phyloP scores from a whole-genome alignment of 2,329 filamentous ascomycete genomes.

The Cryphonectria carpinicola region DNA sequence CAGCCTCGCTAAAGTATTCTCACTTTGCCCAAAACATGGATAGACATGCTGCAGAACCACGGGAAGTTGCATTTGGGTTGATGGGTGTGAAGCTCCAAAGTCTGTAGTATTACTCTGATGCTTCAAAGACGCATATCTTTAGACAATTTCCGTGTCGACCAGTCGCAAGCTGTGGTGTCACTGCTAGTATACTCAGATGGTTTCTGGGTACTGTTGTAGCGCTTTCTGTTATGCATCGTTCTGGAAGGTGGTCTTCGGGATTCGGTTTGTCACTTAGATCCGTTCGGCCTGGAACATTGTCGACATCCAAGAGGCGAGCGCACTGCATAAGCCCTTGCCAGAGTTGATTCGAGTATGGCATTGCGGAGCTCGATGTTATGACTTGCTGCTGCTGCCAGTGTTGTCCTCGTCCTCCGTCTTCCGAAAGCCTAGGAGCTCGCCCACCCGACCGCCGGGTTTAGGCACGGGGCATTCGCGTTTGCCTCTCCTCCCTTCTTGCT shows the following conservation, averaged over 20 bases:
- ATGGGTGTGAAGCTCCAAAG: neutral
- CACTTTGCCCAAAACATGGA: neutral
- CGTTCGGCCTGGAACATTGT: neutral
- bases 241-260: neutral
- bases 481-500: constrained; percentile 44
- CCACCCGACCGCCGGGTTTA: constrained; percentile 73
- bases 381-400: neutral
- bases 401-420: constrained; percentile 36
- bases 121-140: neutral
- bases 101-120: neutral
- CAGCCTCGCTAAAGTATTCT: neutral
- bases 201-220: neutral
- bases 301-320: neutral
- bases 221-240: neutral
- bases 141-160: neutral
- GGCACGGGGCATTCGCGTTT: constrained; percentile 87
- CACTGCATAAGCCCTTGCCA: neutral
- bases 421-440: constrained; percentile 65
- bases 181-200: neutral
- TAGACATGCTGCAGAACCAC: neutral
- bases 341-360: neutral
- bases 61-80: neutral
- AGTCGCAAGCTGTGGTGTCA: neutral
- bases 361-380: constrained; percentile 1
- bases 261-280: neutral